Evolutionary conservation across 345 rosid genomes (phyloP).

Genomic region (Ceriops zippeliana): DNA sequence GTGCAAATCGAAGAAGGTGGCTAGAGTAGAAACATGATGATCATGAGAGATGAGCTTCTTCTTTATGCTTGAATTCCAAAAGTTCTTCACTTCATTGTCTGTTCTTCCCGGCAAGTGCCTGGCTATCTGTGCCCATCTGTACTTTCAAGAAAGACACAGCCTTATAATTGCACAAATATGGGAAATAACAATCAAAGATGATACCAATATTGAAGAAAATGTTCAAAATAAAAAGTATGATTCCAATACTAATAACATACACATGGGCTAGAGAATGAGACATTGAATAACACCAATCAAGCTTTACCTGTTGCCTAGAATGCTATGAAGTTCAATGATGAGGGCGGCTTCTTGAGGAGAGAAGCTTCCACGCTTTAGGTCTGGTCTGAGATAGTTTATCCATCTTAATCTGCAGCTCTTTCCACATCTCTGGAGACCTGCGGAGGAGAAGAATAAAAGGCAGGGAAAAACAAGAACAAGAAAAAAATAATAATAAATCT

Average conservation of each 20-base stretch:
- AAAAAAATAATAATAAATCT: not conserved
- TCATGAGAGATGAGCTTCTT: slow-evolving; percentile 28
- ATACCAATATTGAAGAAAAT: no score
- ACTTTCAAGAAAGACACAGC: not conserved
- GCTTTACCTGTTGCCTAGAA: slow-evolving; percentile 82
- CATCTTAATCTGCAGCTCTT: slow-evolving; percentile 97
- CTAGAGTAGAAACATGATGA: slow-evolving; percentile 34
- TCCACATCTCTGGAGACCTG: slow-evolving; percentile 94
- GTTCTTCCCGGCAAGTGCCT: slow-evolving; percentile 34
- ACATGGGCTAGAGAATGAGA: no score
- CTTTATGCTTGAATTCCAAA: slow-evolving; percentile 37
- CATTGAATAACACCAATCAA: not conserved
- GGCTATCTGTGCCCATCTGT: slow-evolving; percentile 36
- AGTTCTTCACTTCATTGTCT: slow-evolving; percentile 35
- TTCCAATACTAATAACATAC: no score
- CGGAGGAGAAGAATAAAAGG: slow-evolving; percentile 7
- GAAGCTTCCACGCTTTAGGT: slow-evolving; percentile 93
- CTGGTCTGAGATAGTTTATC: slow-evolving; percentile 94
- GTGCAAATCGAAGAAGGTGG: slow-evolving; percentile 28
- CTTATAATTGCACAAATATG: not conserved
- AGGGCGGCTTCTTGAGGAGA: slow-evolving; percentile 92
- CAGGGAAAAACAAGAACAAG: not conserved
- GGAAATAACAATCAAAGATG: not conserved
- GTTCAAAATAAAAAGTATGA: no score
- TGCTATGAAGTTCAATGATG: slow-evolving; percentile 88